Percentiles rank a stretch among this genome's conserved stretches.
Conservation (phyloP, 805 yeast genomes). For the Starmerella apicola region DNA sequence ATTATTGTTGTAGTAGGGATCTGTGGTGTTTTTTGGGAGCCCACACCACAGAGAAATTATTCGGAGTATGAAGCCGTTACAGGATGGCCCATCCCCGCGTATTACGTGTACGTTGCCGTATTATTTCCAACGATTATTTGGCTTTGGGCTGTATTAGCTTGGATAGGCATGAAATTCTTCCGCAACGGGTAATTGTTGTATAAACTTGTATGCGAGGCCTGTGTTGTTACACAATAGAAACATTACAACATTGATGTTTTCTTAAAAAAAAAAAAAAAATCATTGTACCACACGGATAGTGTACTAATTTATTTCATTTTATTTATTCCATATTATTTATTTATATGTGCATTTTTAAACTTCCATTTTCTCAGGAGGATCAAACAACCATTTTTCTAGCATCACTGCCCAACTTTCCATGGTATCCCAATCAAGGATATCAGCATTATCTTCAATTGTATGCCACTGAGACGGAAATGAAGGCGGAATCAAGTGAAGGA, state of each 20-base stretch:
- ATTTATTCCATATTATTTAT: too few relatives aligned
- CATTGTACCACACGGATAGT: neutral
- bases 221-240: too few relatives aligned
- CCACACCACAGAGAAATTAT: conserved; percentile 5
- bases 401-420: conserved; percentile 38
- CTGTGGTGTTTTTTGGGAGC: neutral
- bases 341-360: neutral
- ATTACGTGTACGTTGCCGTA: conserved; percentile 29
- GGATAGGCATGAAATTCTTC: conserved; percentile 73
- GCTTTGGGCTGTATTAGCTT: conserved; percentile 62
- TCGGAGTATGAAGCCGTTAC: conserved; percentile 19
- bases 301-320: too few relatives aligned
- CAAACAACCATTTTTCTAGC: conserved; percentile 30
- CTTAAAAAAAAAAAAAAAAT: neutral
- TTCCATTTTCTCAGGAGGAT: neutral
- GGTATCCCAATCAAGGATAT: conserved; percentile 30
- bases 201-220: too few relatives aligned
- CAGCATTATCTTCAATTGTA: conserved; percentile 36
- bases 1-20: conserved; percentile 1
- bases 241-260: too few relatives aligned
- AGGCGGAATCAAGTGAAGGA: conserved; percentile 42
- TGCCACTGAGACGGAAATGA: conserved; percentile 46
- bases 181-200: conserved; percentile 62
- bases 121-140: conserved; percentile 33
- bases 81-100: conserved; percentile 32